These are phyloP conservation scores for Vachellia collinsii DNA, from an alignment of 306 rosid genomes.

Conservation along the genomic window DNA sequence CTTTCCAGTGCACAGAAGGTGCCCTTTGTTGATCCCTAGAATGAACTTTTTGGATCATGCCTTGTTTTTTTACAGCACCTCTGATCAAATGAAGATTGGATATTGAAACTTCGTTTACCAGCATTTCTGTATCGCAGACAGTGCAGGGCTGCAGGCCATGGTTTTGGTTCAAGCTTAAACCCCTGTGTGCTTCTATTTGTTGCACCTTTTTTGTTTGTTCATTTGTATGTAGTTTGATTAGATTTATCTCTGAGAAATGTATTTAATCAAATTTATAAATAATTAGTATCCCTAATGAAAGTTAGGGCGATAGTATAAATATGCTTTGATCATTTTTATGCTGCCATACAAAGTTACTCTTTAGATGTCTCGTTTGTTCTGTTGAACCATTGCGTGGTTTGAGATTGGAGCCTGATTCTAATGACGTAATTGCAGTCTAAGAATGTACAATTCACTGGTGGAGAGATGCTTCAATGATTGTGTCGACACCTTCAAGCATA, in stretches of 20 bases:
- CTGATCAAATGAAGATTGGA: background rate
- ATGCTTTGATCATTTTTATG: background rate
- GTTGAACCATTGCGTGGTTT: constrained; percentile 3
- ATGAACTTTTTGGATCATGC: background rate
- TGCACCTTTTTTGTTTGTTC: too few species aligned
- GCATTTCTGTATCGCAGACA: background rate
- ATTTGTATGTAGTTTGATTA: constrained; percentile 3
- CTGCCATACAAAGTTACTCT: background rate
- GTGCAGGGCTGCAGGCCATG: background rate
- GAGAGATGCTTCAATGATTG: constrained; percentile 91
- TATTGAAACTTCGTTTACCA: background rate
- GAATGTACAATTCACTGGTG: constrained; percentile 91
- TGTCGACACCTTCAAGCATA: constrained; percentile 87
- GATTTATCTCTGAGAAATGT: background rate
- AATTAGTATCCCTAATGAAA: background rate
- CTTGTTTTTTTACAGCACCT: background rate
- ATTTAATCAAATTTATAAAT: background rate
- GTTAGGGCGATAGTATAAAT: background rate
- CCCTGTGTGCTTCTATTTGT: background rate
- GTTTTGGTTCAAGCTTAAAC: background rate
- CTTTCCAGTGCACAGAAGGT: background rate
- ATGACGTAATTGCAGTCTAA: constrained; percentile 54
- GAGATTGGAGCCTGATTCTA: constrained; percentile 31
- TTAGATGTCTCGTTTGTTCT: background rate
- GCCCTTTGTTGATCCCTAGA: background rate